Evolutionary conservation across 768 basidiomycete species (phyloP), one percentile per base, ranked within the genome.

Genomic region (Boletus bicolor): DNA sequence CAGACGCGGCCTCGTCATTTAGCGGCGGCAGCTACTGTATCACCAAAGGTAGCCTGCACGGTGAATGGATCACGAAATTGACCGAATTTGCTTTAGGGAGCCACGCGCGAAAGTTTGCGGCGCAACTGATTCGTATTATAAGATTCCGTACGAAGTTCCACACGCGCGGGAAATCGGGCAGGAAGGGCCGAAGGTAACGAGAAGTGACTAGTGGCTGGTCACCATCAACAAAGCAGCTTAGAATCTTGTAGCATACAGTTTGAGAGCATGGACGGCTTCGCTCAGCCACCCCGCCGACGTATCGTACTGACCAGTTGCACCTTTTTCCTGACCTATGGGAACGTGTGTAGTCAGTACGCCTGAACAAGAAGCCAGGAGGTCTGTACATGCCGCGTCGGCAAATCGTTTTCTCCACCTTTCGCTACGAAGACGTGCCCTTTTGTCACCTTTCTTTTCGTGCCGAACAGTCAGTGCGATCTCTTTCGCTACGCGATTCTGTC

Each of bases 371-470:
- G 57, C 36, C 15, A 55, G 26, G 21, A 48, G 12, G 26, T 43
- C 28, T 56, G 48, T 49, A 61, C 83, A 60, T 73, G 84, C 91
- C 80, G 90, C 86, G 62, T 90, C 76, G 46, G 90, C 86, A 71
- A 93, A 93, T 56, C 79, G 82, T 64, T 78, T 84, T 68, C 88
- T 80, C 88, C 90, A 92, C 61, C 89, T 80, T 71, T 87, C 79
- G 64, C 89, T 91, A 48, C 75, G 76, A 64, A 92, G 74, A 59
- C 90, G 80, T 57, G 88, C 79, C 57, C 89, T 82, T 70, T 90
- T 91, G 56, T 78, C 81, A 35, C 91, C 90, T 73, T 84, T 87
- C 76, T 92, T 90, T 72, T 91, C 91, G 69, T 93, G 91, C 60
- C 91, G 77, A 54, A 79, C 75, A 43, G 75, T 67, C 63, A 76